Evolutionary conservation across 2,329 filamentous ascomycete species (phyloP).

Genomic region (Pestalotiopsis sp.): DNA sequence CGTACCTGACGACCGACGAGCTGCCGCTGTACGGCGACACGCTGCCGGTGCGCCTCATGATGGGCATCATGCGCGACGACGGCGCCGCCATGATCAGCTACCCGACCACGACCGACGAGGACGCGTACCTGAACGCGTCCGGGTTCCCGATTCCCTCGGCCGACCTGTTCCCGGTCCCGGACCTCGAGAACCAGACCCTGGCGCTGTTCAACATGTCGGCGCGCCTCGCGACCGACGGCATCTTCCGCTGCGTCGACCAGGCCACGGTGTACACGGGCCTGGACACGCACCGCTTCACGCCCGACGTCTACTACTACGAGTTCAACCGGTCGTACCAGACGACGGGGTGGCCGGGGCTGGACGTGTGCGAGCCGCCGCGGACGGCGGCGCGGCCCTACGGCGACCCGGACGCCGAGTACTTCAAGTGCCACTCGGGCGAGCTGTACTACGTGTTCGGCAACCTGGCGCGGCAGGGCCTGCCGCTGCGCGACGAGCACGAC

Average conservation of each 20-base stretch:
- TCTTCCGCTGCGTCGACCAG: constrained; percentile 62
- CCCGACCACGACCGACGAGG: constrained; percentile 36
- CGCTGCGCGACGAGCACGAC: constrained; percentile 47
- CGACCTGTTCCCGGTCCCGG: constrained; percentile 51
- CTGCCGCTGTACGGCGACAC: constrained; percentile 46
- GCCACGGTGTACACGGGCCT: constrained; percentile 56
- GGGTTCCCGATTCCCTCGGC: constrained; percentile 34
- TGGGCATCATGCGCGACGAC: constrained; percentile 56
- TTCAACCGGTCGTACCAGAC: constrained; percentile 58
- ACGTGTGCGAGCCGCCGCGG: constrained; percentile 45
- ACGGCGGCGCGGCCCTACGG: constrained; percentile 30
- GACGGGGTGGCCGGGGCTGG: constrained; percentile 54
- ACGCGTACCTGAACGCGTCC: constrained; percentile 33
- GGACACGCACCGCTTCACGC: constrained; percentile 43
- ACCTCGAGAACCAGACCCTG: constrained; percentile 48
- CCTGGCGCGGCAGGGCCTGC: constrained; percentile 39
- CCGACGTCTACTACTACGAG: constrained; percentile 58
- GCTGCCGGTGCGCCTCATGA: constrained; percentile 55
- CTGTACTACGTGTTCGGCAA: constrained; percentile 57
- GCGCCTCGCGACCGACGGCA: constrained; percentile 58
- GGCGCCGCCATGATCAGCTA: constrained; percentile 55
- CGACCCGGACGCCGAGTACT: constrained; percentile 37
- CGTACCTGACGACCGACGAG: constrained; percentile 49
- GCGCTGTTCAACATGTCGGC: constrained; percentile 57
- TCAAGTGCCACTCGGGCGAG: constrained; percentile 60